Evolutionary conservation across 345 rosid genomes (phyloP).

Genomic region (Hibiscus tridactylites): DNA sequence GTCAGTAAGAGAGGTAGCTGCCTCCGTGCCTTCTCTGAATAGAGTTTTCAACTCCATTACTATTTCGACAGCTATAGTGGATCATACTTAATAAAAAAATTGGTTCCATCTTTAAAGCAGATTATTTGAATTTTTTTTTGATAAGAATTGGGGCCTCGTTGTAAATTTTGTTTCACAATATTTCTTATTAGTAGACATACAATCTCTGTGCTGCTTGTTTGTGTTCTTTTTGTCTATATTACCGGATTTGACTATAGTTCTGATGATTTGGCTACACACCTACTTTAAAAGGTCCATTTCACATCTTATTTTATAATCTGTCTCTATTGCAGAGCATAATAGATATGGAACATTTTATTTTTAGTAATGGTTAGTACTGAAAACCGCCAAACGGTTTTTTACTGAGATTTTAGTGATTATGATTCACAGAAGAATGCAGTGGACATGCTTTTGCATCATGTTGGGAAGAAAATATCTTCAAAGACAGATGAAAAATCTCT

Average conservation of each 20-base stretch:
- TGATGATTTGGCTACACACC: no score
- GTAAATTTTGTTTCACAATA: not conserved
- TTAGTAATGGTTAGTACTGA: not conserved
- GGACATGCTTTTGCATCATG: conserved; percentile 20
- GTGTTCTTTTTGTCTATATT: not conserved
- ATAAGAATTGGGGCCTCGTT: no score
- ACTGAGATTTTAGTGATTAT: conserved; percentile 1
- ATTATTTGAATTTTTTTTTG: no score
- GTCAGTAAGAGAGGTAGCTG: conserved; percentile 36
- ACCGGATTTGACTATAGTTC: not conserved
- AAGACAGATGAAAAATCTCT: conserved; percentile 19
- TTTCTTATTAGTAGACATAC: not conserved
- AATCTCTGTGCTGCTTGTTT: not conserved
- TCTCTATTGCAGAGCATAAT: not conserved
- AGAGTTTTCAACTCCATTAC: not conserved
- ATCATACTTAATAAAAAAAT: not conserved
- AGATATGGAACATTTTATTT: not conserved
- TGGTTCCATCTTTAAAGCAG: not conserved
- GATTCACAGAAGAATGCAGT: conserved; percentile 31
- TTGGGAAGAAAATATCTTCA: conserved; percentile 23
- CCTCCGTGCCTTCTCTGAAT: not conserved
- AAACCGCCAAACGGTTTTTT: not conserved
- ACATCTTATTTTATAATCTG: not conserved
- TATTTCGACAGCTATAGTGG: not conserved
- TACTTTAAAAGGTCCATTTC: not conserved